Evolutionary conservation across 2,329 filamentous ascomycete genomes (phyloP), one percentile per base, ranked within the genome.

Genomic region (Samsoniella hepiali): DNA sequence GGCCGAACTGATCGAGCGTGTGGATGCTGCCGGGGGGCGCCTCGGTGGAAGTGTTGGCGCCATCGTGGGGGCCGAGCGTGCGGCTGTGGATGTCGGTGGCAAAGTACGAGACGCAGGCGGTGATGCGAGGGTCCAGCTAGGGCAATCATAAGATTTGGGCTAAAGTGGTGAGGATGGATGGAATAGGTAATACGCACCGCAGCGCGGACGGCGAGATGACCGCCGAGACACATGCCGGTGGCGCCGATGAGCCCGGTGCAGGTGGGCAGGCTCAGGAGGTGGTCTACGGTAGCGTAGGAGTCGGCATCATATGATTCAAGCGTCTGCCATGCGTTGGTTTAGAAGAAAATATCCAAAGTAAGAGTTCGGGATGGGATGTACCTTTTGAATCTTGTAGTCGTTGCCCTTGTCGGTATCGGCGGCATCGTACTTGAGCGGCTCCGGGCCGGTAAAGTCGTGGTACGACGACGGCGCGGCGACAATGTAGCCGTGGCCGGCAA

Each of bases 201-300:
- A 50, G 83, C 82, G 61, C 76, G 90, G 56, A 86, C 75, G 62
- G 87, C 91, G 22, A 97, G 84, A 73, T 97, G 94, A 1, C 94
- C 93, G 59, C 94, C 94, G 1, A 97, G 86, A 75, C 93, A 97
- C 93, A 97, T 97, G 65, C 91, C 91, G 13, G 90, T 93, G 5
- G 88, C 81, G 53, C 91, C 91, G 68, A 97, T 85, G 42, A 85
- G 84, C 57, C 93, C 93, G 65, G 88, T 96, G 76, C 93, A 91
- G n/a, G 89, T 92, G 5, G 86, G 83, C 29, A 93, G 82, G 31
- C 82, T 84, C 55, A 94, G 81, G 36, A 95, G 84, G 65, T 87
- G 79, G 73, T 91, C 87, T 42, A 94, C 85, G 3, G 87, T 84
- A 49, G 87, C 81, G 64, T 80, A 80, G 3, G 89, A 87, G 70